phyloP scores from a whole-genome alignment of 306 rosid species.

The Glycine tomentella region DNA sequence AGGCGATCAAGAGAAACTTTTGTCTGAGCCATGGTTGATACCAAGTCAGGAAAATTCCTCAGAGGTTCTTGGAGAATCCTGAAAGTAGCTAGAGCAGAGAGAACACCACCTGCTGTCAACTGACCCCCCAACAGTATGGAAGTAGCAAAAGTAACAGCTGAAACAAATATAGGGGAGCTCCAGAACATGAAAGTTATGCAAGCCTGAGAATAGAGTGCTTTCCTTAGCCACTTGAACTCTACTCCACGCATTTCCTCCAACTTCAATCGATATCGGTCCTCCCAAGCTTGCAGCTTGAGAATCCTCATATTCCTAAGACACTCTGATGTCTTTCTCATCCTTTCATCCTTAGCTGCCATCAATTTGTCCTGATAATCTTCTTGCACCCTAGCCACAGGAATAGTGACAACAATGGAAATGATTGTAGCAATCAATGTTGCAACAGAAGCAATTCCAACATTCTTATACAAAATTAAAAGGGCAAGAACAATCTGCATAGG shows the following conservation, averaged over 20 bases:
- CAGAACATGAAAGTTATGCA: constrained; percentile 87
- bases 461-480: constrained; percentile 83
- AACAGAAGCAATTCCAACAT: constrained; percentile 80
- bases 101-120: constrained; percentile 90
- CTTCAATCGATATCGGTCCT: constrained; percentile 63
- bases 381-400: constrained; percentile 83
- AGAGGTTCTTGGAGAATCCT: constrained; percentile 96
- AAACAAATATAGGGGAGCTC: constrained; percentile 95
- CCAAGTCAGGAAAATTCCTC: constrained; percentile 91
- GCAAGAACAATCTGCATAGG: constrained; percentile 87
- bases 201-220: constrained; percentile 90
- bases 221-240: constrained; percentile 82
- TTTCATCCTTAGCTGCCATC: constrained; percentile 91
- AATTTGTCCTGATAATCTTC: constrained; percentile 83
- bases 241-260: constrained; percentile 89
- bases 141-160: constrained; percentile 84
- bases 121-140: constrained; percentile 75
- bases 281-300: constrained; percentile 95
- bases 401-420: constrained; percentile 75
- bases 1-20: constrained; percentile 90
- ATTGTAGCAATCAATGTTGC: constrained; percentile 86
- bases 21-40: constrained; percentile 94
- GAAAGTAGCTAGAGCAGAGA: constrained; percentile 93
- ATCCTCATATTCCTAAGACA: constrained; percentile 85
- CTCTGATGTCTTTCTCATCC: constrained; percentile 93